These are phyloP conservation scores for Angomonas ambiguus DNA, from an alignment of 208 protist species.

Conservation along the genomic window DNA sequence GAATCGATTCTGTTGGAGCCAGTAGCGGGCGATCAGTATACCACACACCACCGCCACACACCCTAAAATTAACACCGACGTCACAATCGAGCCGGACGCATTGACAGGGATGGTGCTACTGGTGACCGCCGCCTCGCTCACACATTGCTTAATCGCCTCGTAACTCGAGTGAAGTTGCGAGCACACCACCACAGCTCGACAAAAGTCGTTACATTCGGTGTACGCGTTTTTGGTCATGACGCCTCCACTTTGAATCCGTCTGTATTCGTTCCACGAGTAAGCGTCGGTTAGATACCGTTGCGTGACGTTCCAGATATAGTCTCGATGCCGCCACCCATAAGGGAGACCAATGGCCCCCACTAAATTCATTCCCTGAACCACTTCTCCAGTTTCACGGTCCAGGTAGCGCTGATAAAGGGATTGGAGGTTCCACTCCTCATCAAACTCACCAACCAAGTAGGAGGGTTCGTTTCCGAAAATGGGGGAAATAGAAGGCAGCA, in stretches of 20 bases:
- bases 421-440: constrained; percentile 24
- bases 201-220: constrained; percentile 33
- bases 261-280: constrained; percentile 36
- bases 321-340: constrained; percentile 20
- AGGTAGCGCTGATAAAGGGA: constrained; percentile 49
- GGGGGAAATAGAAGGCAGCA: constrained; percentile 62
- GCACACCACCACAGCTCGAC: constrained; percentile 48
- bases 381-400: constrained; percentile 20
- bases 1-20: no score
- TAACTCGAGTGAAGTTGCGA: constrained; percentile 36
- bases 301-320: constrained; percentile 16
- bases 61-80: constrained; percentile 20
- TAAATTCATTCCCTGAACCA: constrained; percentile 29
- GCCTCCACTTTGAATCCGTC: constrained; percentile 41
- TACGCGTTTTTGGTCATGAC: constrained; percentile 24
- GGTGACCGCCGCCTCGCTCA: constrained; percentile 4
- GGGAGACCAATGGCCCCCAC: constrained; percentile 23
- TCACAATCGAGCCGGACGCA: constrained; percentile 18
- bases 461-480: constrained; percentile 61
- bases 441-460: constrained; percentile 57
- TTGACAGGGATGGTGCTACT: constrained; percentile 5
- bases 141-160: constrained; percentile 33
- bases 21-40: neutral
- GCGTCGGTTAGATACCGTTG: constrained; percentile 23
- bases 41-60: constrained; percentile 6